These are phyloP conservation scores for Gossypium anomalum DNA, from an alignment of 345 rosid genomes.

Conservation along the genomic window DNA sequence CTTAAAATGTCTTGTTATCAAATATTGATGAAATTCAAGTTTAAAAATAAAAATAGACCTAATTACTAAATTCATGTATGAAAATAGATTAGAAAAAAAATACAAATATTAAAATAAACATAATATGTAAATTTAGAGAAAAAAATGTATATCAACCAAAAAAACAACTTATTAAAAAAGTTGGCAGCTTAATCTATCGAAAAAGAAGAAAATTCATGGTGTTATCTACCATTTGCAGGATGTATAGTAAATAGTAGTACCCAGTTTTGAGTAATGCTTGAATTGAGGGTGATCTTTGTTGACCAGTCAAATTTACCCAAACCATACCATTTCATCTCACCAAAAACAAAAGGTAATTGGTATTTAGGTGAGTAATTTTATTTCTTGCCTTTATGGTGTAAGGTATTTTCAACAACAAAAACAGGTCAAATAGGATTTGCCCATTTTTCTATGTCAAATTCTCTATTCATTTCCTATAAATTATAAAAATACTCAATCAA, in stretches of 20 bases:
- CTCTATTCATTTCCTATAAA: too few relatives aligned
- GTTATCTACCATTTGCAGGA: background rate
- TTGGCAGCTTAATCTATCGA: background rate
- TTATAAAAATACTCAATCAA: too few relatives aligned
- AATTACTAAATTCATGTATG: too few relatives aligned
- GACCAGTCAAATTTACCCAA: conserved; percentile 2
- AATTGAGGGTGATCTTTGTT: background rate
- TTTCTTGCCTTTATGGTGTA: background rate
- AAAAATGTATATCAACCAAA: too few relatives aligned
- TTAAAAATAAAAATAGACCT: too few relatives aligned
- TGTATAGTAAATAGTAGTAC: background rate
- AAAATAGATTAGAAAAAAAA: too few relatives aligned
- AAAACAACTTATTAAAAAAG: too few relatives aligned
- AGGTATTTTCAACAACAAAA: background rate
- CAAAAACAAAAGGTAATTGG: background rate
- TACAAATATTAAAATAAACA: too few relatives aligned
- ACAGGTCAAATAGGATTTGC: background rate
- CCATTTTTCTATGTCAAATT: background rate
- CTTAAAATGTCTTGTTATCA: too few relatives aligned
- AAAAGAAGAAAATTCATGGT: too few relatives aligned
- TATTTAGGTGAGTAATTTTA: background rate
- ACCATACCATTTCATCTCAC: background rate
- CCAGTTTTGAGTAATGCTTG: background rate
- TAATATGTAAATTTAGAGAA: too few relatives aligned
- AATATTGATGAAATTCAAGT: too few relatives aligned